Base-by-base conservation (phyloP, 345 rosid genomes). In the Cardamine chenopodiifolia region DNA sequence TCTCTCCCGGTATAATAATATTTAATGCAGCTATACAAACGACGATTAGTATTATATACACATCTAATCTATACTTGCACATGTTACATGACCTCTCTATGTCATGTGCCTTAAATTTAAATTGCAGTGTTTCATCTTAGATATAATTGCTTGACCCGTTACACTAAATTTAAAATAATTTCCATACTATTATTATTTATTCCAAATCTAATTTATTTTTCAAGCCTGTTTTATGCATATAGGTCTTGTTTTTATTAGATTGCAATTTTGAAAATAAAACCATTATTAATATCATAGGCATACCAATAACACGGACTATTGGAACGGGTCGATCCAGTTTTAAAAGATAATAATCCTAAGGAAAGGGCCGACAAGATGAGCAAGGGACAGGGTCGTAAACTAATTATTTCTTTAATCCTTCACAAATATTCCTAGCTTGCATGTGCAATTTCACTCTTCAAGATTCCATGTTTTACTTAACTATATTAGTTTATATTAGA, bases 341-440 rank as follows among this genome's bases (percentile, higher is more conserved):
- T 52, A 37, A 14, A 19, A 47, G 13, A 48, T 18, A 34, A 11
- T n/a, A 58, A 18, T 34, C 26, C 26, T 58, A 18, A 2, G 17
- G 23, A 57, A 31, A 71, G 32, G 8, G n/a, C 71, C 35, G 65
- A 73, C 65, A 73, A 52, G 55, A 45, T 63, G 64, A 53, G 70
- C 71, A 44, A 56, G 20, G 15, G 37, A 44, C 48, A 31, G 44
- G 52, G 54, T 20, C 31, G 25, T 62, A 19, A 42, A 17, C 8
- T 18, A 74, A 45, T 56, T 65, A 49, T 9, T 56, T 66, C 5
- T 23, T 22, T 54, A 44, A 35, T 55, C 58, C 17, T 59, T 35
- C 72, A 74, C 78, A 66, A 56, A 34, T 66, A 55, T 66, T 74
- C 52, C 72, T 74, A 31, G 66, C 57, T 74, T 74, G 66, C 78